Evolutionary conservation across 352 stramenopile species (phyloP), one percentile per base, ranked within the genome.

Genomic region (Globisporangium paddicum): DNA sequence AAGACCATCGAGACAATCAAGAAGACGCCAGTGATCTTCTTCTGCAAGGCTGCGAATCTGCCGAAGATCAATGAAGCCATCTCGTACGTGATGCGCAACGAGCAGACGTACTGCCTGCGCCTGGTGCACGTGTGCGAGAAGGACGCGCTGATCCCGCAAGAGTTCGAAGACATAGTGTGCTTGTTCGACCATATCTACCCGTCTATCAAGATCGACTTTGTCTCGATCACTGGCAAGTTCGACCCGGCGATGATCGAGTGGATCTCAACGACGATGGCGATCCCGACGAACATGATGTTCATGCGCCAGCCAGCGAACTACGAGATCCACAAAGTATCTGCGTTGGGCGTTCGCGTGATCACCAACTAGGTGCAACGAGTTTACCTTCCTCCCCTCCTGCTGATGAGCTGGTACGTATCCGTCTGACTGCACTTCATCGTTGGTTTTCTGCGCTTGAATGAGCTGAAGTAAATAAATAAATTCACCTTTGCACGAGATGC

Each of bases 1-100:
- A 89, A 93, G 50, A 72, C 65, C 0, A 87, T 97, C 49, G 74
- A 90, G 57, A 68, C 41, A 16, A 79, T 90, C 73, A 90, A 94
- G 71, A 73, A 79, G 11, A 85, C 80, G 18, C 91, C 89, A 0
- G 78, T 90, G 44, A 75, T 98, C 6, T 97, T 97, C 68, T 98
- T 97, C 64, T 90, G 77, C 69, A 98, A 98, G 63, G 57, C 73
- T 9, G 71, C 85, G 14, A 90, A 96, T 59, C 60, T 97, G 13
- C 86, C 91, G 25, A 86, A 90, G 63, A 83, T 97, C 58, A 98
- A 98, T 62, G 93, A 97, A 42, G 90, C 89, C 6, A 85, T 98
- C 41, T 66, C 86, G 19, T 98, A 98, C 60, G 88, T 97, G 58
- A 79, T 88, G 44, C 56, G 72, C 10, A 97, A 98, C 69, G 79